Base-by-base conservation (phyloP, 1,284 basidiomycete genomes). In the Sporisorium iseilematis-ciliati region DNA sequence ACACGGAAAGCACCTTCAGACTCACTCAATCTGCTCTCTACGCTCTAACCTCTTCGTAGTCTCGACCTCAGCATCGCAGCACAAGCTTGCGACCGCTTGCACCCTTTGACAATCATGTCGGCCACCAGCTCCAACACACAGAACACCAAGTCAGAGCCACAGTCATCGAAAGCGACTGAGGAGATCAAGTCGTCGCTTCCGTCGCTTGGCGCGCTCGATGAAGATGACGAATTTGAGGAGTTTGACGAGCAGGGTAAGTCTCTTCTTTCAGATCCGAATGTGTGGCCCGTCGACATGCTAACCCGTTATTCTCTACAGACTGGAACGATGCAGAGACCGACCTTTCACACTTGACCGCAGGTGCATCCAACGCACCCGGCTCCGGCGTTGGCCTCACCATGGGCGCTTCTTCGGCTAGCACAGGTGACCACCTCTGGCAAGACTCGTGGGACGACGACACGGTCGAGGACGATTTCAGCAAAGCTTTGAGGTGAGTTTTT, bases 371-470 rank as follows among this genome's bases (percentile, higher is more conserved):
- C 35, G 73, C 68, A 20, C 48, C 57, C 11, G 73, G 74, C 20
- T 51, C 57, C 14, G 62, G 62, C 23, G 74, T 75, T 11, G 78
- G 77, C 7, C 77, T 75, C 45, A 70, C 60, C 50, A 75, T 75
- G 72, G 69, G 73, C 45, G 73, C 71, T 14, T 63, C 62, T 18
- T 75, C 72, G 18, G 59, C 62, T 8, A 65, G 62, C 65, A 68
- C 62, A 14, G 72, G 61, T 16, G 84, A 85, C 71, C 93, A 95
- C 84, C 88, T 98, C 33, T 99, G 96, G 96, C 95, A 98, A 88
- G 96, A 98, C 82, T 97, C 97, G 86, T 99, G 96, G 96, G 96
- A 99, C 83, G 96, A 99, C 82, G 96, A 99, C 86, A 95, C 97
- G 86, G 91, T 97, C 70, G 96, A 97, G 85, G 95, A 97, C 83